phyloP scores from a whole-genome alignment of 2,329 filamentous ascomycete species.

The Aphanoascus verrucosus region DNA sequence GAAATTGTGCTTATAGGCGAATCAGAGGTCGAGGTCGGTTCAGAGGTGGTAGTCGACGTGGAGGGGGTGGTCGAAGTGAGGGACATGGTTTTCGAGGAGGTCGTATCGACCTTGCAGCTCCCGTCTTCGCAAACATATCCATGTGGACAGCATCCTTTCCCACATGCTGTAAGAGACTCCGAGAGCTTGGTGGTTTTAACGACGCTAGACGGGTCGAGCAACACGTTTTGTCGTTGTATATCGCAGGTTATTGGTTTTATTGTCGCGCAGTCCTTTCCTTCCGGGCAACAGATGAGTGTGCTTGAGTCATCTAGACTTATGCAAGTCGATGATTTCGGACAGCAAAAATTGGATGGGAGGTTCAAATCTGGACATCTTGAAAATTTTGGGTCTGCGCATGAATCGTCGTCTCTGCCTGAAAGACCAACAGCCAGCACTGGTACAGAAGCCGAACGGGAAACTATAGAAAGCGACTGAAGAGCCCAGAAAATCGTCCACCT shows the following conservation, averaged over 20 bases:
- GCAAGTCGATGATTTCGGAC: conserved; percentile 32
- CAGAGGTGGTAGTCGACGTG: conserved; percentile 18
- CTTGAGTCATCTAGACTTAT: conserved; percentile 33
- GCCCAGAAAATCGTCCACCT: not conserved
- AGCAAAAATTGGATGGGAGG: conserved; percentile 37
- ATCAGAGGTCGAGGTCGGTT: conserved; percentile 16
- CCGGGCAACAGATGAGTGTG: conserved; percentile 40
- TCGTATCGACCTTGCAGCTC: conserved; percentile 18
- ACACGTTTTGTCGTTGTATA: conserved; percentile 33
- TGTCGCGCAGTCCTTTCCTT: conserved; percentile 30
- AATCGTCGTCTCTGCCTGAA: conserved; percentile 19
- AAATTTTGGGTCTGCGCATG: conserved; percentile 25
- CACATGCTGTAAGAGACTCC: conserved; percentile 34
- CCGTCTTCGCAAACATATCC: conserved; percentile 35
- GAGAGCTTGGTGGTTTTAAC: conserved; percentile 36
- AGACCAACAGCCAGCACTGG: not conserved
- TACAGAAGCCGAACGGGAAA: not conserved
- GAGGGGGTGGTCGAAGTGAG: conserved; percentile 17
- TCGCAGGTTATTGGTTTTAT: conserved; percentile 38
- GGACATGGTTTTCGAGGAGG: conserved; percentile 21
- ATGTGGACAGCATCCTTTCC: conserved; percentile 37
- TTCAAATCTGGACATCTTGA: conserved; percentile 28
- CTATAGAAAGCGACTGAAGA: not conserved
- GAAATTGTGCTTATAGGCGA: conserved; percentile 2
- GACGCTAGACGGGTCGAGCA: conserved; percentile 26